phyloP scores from a whole-genome alignment of 2,329 filamentous ascomycete species.

The Venturia aucupariae region DNA sequence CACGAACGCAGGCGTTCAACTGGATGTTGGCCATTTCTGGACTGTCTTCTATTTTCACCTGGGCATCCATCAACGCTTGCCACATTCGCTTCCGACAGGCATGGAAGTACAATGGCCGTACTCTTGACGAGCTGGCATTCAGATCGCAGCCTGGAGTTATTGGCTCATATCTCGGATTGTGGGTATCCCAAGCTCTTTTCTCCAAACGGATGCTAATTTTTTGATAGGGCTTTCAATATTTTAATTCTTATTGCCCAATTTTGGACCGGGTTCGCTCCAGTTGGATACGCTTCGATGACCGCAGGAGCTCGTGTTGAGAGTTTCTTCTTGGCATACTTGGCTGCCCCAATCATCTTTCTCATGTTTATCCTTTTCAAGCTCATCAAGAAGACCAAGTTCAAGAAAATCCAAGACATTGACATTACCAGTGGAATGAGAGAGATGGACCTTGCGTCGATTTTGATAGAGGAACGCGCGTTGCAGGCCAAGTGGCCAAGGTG shows the following conservation, averaged over 20 bases:
- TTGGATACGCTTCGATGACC: conserved; percentile 43
- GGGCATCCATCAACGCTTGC: conserved; percentile 57
- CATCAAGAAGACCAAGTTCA: conserved; percentile 15
- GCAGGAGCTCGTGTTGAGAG: conserved; percentile 16
- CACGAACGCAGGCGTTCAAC: conserved; percentile 2
- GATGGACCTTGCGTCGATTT: conserved; percentile 17
- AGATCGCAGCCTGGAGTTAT: conserved; percentile 65
- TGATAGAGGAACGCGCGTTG: conserved; percentile 6
- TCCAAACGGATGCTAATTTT: conserved; percentile 16
- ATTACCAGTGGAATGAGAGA: conserved; percentile 14
- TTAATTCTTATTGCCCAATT: conserved; percentile 76
- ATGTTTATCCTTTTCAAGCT: conserved; percentile 26
- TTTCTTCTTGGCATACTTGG: conserved; percentile 26
- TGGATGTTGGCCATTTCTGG: conserved; percentile 60
- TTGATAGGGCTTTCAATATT: conserved; percentile 50
- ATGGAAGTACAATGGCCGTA: conserved; percentile 53
- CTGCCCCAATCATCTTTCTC: conserved; percentile 25
- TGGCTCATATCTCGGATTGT: conserved; percentile 66
- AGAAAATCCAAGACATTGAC: conserved; percentile 18
- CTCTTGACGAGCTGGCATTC: conserved; percentile 72
- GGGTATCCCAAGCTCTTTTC: not conserved
- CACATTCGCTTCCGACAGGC: conserved; percentile 57
- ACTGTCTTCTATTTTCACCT: conserved; percentile 65
- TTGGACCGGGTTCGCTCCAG: conserved; percentile 75
- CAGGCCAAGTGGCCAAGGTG: conserved; percentile 33